phyloP scores from a whole-genome alignment of 345 rosid genomes.

The Eucalyptus pumila region DNA sequence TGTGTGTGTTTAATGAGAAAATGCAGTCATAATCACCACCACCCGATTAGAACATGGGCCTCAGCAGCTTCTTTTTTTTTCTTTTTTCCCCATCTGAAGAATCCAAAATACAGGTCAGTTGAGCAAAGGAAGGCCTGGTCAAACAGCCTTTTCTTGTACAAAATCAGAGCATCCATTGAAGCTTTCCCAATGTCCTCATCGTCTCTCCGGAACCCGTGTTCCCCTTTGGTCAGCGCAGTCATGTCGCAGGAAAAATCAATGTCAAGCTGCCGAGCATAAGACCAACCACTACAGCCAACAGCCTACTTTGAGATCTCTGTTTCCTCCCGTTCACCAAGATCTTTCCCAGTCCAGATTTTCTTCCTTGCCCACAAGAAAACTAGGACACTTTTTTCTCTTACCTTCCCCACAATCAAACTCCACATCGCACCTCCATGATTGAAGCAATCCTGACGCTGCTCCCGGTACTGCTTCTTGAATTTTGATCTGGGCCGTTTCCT shows the following conservation, averaged over 20 bases:
- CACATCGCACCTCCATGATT: not conserved
- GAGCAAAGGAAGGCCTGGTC: not conserved
- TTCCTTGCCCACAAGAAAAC: not conserved
- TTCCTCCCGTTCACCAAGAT: not conserved
- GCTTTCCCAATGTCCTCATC: not conserved
- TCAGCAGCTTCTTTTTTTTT: too few species aligned
- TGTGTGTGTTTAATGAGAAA: not conserved
- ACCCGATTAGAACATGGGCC: not conserved
- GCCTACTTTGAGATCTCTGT: not conserved
- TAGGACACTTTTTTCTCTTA: not conserved
- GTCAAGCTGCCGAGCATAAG: not conserved
- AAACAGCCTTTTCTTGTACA: not conserved
- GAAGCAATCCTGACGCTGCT: not conserved
- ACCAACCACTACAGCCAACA: not conserved
- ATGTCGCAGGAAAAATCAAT: not conserved
- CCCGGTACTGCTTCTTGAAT: not conserved
- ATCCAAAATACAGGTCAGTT: not conserved
- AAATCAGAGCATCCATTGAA: not conserved
- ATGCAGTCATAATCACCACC: not conserved
- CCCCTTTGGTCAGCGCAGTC: not conserved
- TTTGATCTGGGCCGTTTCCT: not conserved
- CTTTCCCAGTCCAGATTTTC: not conserved
- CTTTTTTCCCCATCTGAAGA: not conserved
- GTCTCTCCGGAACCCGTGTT: not conserved
- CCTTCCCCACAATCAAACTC: not conserved